A percentile compares a stretch with the other conserved stretches of the same genome.
Evolutionary conservation across 371 early-diverging fungal species (phyloP).

Genomic region (Basidiobolus heterosporus): DNA sequence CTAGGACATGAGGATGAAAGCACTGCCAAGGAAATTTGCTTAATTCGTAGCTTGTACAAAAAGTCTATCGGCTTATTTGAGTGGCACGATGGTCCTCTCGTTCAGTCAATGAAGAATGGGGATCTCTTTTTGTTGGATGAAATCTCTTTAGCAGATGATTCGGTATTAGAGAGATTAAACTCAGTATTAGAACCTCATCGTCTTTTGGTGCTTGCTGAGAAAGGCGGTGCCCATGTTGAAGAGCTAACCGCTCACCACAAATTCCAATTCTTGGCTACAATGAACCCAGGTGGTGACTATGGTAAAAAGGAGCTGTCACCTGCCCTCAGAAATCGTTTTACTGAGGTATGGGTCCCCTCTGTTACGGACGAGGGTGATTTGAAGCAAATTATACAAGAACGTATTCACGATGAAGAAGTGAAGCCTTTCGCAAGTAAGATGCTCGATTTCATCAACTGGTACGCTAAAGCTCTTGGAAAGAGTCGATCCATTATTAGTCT

Average conservation of each 20-base stretch:
- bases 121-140: slow-evolving; percentile 95
- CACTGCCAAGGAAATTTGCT: no score
- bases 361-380: slow-evolving; percentile 69
- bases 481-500: slow-evolving; percentile 41
- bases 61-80: slow-evolving; percentile 33
- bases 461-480: slow-evolving; percentile 7
- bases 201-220: slow-evolving; percentile 86
- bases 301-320: slow-evolving; percentile 99
- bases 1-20: no score
- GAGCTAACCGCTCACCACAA: slow-evolving; percentile 48
- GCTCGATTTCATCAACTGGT: slow-evolving; percentile 36
- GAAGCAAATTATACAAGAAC: slow-evolving; percentile 49
- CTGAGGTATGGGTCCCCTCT: slow-evolving; percentile 94
- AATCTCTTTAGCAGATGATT: slow-evolving; percentile 98
- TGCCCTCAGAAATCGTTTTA: slow-evolving; percentile 97
- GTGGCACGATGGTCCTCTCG: slow-evolving; percentile 92
- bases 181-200: slow-evolving; percentile 89
- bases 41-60: no score
- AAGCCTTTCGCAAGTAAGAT: slow-evolving; percentile 17
- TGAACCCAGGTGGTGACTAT: slow-evolving; percentile 99
- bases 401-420: slow-evolving; percentile 15
- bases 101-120: slow-evolving; percentile 89
- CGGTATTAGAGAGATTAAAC: slow-evolving; percentile 98
- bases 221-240: slow-evolving; percentile 54
- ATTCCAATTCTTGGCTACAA: slow-evolving; percentile 97